These are phyloP conservation scores for Puya raimondii DNA, from an alignment of 176 grass and related monocot genomes.

Conservation along the genomic window DNA sequence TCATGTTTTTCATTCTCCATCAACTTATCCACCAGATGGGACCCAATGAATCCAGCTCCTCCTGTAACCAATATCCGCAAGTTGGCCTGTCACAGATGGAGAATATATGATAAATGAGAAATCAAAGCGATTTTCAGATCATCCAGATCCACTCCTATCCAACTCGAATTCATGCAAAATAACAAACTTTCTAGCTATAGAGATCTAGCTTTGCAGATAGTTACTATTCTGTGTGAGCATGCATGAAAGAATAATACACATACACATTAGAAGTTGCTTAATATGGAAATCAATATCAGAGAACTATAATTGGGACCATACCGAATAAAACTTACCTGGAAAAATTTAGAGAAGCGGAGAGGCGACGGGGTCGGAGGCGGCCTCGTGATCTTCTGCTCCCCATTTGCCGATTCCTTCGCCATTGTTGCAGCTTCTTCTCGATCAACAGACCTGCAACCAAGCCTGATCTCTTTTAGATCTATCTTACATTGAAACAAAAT, in stretches of 20 bases:
- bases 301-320: constrained; percentile 9
- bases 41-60: constrained; percentile 97
- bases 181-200: not conserved
- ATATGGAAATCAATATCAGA: constrained; percentile 9
- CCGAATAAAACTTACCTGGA: constrained; percentile 48
- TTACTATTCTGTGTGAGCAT: not conserved
- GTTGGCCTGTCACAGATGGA: constrained; percentile 52
- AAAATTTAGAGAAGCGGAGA: constrained; percentile 98
- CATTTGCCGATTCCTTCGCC: constrained; percentile 73
- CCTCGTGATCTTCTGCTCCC: constrained; percentile 49
- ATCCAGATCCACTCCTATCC: not conserved
- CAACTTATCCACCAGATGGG: constrained; percentile 94
- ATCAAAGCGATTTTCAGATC: not conserved
- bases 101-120: constrained; percentile 4
- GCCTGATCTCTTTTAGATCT: not conserved
- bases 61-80: constrained; percentile 92
- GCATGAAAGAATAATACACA: not conserved
- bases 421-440: constrained; percentile 29
- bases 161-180: not conserved
- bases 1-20: constrained; percentile 99
- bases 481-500: constrained; percentile 33
- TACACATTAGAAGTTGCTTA: not conserved
- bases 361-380: constrained; percentile 86
- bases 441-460: constrained; percentile 27
- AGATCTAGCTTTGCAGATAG: not conserved